Conservation (phyloP, 2,329 filamentous ascomycete species). For the Apiospora sp. region DNA sequence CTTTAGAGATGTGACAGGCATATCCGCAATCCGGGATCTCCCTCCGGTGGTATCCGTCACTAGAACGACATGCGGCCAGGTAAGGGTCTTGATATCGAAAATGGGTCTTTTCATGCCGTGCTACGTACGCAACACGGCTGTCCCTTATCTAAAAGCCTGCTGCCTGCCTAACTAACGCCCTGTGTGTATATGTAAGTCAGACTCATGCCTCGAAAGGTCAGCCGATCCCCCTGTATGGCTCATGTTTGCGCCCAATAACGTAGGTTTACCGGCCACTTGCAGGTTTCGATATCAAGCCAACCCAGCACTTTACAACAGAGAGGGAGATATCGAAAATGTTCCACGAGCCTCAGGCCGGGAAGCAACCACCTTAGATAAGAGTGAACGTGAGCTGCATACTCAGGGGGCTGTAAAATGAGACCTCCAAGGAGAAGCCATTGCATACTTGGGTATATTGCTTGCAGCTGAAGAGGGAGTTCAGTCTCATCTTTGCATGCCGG, state of each 20-base stretch:
- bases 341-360: not conserved
- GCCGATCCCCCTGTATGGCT: not conserved
- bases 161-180: not conserved
- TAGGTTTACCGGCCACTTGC: not conserved
- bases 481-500: not conserved
- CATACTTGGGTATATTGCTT: not conserved
- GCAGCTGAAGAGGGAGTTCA: not conserved
- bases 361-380: not conserved
- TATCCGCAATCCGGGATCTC: not conserved
- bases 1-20: not conserved
- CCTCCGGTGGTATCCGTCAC: not conserved
- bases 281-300: not conserved
- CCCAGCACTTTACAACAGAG: not conserved
- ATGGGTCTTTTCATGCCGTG: not conserved
- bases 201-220: conserved; percentile 1
- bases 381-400: not conserved
- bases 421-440: not conserved
- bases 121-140: not conserved
- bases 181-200: not conserved
- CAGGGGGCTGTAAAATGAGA: not conserved
- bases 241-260: not conserved
- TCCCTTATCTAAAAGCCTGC: conserved; percentile 6
- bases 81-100: not conserved
- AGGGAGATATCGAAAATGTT: not conserved
- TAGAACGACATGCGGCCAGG: not conserved